Base-by-base conservation (phyloP, 176 grass and related monocot genomes). In the Metroxylon sagu region DNA sequence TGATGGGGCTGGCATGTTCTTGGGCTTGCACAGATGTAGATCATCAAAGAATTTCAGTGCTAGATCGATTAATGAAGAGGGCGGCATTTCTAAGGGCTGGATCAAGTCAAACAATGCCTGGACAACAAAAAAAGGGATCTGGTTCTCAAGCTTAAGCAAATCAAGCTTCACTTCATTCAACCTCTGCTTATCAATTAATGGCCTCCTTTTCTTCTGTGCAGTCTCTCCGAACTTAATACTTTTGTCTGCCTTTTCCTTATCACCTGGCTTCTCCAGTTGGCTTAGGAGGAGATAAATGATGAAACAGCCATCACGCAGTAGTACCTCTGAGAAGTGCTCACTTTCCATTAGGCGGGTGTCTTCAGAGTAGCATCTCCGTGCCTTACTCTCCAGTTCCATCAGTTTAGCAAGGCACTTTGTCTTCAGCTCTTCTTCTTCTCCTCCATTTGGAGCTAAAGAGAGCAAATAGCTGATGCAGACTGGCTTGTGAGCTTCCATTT, bases 201-300 rank as follows among this genome's bases (percentile, higher is more conserved):
- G 64, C 64, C 50, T 29, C 25, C 50, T 66, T 53, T 27, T 19
- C 50, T 29, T 30, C 14, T n/a, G 18, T 49, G 5, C 1, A 4
- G 5, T 18, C 1, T 16, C 7, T 16, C 25, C 29, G 7, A 1
- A 4, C 14, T 29, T 66, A 14, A 49, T 18, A 30, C 25, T 66
- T 30, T 5, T 50, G 29, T 19, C 52, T 54, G 25, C 17, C 25
- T 52, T 26, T 5, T 66, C 64, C 50, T 6, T 66, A 16, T 66
- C 50, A 10, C 19, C 64, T 15, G 6, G 18, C 63, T 29, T 29
- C 64, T 66, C 53, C 1, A 4, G 6, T 18, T 66, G 64, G 26
- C 16, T 51, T 16, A 66, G 64, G 17, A 66, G 50, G 52, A 66
- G 64, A 53, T 66, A 66, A 66, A 66, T 66, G 64, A 66, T 66